Evolutionary conservation across 352 stramenopile species (phyloP).

Genomic region (Phytophthora crassamura): DNA sequence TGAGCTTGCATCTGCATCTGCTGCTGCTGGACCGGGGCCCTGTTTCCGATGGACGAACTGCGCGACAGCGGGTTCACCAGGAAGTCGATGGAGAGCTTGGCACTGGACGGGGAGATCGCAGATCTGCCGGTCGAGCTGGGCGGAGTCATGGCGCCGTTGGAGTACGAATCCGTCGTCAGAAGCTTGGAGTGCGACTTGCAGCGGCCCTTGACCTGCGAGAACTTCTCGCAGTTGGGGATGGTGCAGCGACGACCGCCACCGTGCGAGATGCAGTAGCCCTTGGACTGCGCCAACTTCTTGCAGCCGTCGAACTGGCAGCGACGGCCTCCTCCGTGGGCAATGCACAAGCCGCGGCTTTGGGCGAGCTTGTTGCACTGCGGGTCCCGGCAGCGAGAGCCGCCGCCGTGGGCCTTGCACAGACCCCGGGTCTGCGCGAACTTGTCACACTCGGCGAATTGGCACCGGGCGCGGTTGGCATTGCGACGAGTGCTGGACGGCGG

Average conservation of each 20-base stretch:
- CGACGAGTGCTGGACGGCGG: conserved; percentile 46
- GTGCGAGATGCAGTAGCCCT: conserved; percentile 86
- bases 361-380: conserved; percentile 82
- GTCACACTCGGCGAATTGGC: conserved; percentile 73
- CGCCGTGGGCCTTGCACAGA: conserved; percentile 86
- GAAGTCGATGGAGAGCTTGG: conserved; percentile 70
- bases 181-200: conserved; percentile 91
- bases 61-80: conserved; percentile 54
- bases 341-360: conserved; percentile 79
- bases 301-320: conserved; percentile 78
- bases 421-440: conserved; percentile 88
- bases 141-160: conserved; percentile 35
- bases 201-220: conserved; percentile 87
- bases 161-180: conserved; percentile 29
- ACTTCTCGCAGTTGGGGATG: conserved; percentile 83
- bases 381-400: conserved; percentile 81
- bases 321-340: conserved; percentile 78
- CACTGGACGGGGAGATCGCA: conserved; percentile 36
- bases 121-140: conserved; percentile 24
- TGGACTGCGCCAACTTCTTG: conserved; percentile 79
- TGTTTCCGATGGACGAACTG: conserved; percentile 40
- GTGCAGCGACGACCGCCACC: conserved; percentile 78
- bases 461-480: conserved; percentile 79
- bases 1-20: conserved; percentile 11
- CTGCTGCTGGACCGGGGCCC: conserved; percentile 12